Evolutionary conservation across 306 rosid genomes (phyloP), one percentile per base, ranked within the genome.

Genomic region (Quercus variabilis): DNA sequence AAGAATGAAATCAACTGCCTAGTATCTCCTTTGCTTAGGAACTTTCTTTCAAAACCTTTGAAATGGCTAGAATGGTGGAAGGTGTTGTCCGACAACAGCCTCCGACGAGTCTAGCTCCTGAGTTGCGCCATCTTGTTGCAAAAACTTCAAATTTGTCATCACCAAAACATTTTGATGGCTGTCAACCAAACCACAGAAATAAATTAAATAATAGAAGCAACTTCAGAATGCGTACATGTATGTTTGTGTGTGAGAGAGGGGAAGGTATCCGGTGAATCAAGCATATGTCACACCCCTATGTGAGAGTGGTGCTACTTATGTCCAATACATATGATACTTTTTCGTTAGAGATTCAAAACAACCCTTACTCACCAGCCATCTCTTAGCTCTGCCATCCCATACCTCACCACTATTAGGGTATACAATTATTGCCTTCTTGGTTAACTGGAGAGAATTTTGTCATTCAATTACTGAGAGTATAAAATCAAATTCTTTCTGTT

Each of bases 71-170:
- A 72, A 86, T 81, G 74, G 96, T 92, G 73, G 91, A 73, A 21
- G 98, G 98, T 23, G 97, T 92, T 26, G 98, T 94, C 56, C 97
- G 82, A 77, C 98, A 94, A 78, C 98, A 92, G 43, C 98, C 97
- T 67, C 98, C 98, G 4, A 94, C 85, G 68, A 94, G 87, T 74
- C 76, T 86, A 55, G 98, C 97, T 72, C 98, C 98, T 31, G 84
- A 81, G 79, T 86, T 91, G 2, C 91, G 92, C 98, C 97, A 92
- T 73, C 84, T 83, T 79, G 74, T 87, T 18, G 94, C 90, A 69
- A 87, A 78, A 31, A 72, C 77, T 75, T 86, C 90, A 11, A 94
- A 90, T 70, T 89, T 83, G 60, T 88, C 84, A 54, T 90, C 92
- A 9, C 83, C 80, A 70, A 88, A 91, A 73, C 94, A 87, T 79